Conservation (phyloP, 1,284 basidiomycete species). For the Athelia sp. region DNA sequence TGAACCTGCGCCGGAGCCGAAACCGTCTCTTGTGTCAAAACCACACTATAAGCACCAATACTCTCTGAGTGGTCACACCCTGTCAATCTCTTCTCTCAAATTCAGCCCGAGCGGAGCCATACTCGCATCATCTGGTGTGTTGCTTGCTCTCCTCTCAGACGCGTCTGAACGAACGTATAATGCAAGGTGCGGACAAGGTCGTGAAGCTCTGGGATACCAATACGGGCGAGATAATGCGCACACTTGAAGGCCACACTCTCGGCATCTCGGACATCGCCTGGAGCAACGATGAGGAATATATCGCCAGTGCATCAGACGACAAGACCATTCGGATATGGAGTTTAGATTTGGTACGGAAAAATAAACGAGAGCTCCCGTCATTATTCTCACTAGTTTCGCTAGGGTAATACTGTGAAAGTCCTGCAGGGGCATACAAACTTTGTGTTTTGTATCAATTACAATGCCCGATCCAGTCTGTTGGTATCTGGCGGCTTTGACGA, state of each 20-base stretch:
- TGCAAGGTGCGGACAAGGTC: constrained; percentile 73
- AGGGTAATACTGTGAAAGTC: constrained; percentile 58
- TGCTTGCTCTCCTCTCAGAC: constrained; percentile 3
- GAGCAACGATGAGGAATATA: constrained; percentile 74
- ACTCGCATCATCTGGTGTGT: constrained; percentile 70
- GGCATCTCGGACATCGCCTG: constrained; percentile 89
- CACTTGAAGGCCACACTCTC: constrained; percentile 66
- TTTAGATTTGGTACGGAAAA: constrained; percentile 51
- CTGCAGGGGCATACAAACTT: constrained; percentile 88
- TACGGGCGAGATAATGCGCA: constrained; percentile 67
- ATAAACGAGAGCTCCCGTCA: constrained; percentile 1
- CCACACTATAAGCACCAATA: constrained; percentile 40
- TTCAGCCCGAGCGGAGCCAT: constrained; percentile 74
- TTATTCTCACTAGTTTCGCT: constrained; percentile 8
- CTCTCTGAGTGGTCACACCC: constrained; percentile 68
- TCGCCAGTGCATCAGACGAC: constrained; percentile 91
- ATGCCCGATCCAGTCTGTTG: constrained; percentile 82
- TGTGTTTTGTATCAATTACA: constrained; percentile 90
- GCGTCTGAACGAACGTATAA: constrained; percentile 22
- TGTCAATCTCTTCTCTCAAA: constrained; percentile 71
- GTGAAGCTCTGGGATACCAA: constrained; percentile 75
- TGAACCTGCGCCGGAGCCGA: background rate
- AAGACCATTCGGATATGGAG: constrained; percentile 82
- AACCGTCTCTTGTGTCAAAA: constrained; percentile 4
- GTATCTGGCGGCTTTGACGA: constrained; percentile 95